Percentiles rank a stretch among this genome's conserved stretches.
Conservation (phyloP, 2,329 filamentous ascomycete genomes). For the Claviceps monticola region DNA sequence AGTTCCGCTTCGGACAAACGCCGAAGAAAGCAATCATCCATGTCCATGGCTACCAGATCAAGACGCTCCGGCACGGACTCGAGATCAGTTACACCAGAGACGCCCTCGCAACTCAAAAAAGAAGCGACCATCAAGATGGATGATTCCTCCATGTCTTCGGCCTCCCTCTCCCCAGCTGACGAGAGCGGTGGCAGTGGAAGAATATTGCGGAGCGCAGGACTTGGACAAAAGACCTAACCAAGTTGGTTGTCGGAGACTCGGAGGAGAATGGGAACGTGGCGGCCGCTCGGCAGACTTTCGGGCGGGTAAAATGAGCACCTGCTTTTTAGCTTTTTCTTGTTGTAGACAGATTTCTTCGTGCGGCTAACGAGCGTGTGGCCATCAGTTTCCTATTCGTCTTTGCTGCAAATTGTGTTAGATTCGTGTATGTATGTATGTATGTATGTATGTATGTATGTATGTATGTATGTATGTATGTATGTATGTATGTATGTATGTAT, state of each 20-base stretch:
- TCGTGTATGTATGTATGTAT: background rate
- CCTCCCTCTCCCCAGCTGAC: conserved; percentile 5
- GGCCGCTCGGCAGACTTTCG: background rate
- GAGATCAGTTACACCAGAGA: conserved; percentile 40
- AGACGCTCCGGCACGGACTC: conserved; percentile 33
- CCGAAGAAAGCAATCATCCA: conserved; percentile 31
- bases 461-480: background rate
- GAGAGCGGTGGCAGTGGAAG: conserved; percentile 9
- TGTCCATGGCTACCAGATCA: conserved; percentile 24
- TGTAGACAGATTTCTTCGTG: no score
- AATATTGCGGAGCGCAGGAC: conserved; percentile 11
- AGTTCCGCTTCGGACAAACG: conserved; percentile 38
- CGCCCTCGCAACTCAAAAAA: conserved; percentile 36
- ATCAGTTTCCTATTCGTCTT: background rate
- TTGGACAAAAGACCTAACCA: conserved; percentile 5
- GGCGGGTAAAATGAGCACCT: no score
- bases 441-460: background rate
- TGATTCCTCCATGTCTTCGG: conserved; percentile 3
- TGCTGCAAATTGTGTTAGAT: background rate
- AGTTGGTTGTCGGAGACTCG: background rate
- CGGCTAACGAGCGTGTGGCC: no score
- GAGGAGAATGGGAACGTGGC: background rate
- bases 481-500: background rate
- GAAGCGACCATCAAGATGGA: conserved; percentile 24
- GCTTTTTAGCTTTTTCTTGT: no score